Base-by-base conservation (phyloP, 2,329 filamentous ascomycete species). In the Aurifilum marmelostoma region DNA sequence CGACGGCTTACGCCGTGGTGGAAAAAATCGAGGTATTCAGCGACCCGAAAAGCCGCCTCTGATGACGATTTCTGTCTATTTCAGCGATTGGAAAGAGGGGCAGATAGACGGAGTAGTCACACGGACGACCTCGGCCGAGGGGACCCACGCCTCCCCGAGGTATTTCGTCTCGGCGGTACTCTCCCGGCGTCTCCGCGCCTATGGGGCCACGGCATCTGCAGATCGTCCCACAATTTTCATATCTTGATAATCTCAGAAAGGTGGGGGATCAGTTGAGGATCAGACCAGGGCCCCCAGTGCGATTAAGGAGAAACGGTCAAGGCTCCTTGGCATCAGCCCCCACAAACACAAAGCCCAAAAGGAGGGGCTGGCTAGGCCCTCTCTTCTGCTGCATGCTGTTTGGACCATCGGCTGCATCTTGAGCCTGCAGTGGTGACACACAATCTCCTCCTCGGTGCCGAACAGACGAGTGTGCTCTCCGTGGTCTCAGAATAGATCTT, bases 191-290 rank as follows among this genome's bases (percentile, higher is more conserved):
- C 52, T 56, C 52, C 52, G 52, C 52, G 52, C 24, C 52, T 56
- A 16, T 56, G 52, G 52, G 43, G 52, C 27, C 52, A 29, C 52
- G 52, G 52, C 52, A 32, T 12, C 52, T 56, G 5, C 32, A 56
- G 52, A 56, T 56, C 52, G 59, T 62, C 59, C 34, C 39, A 62
- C 65, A 37, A 37, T 68, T 61, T 58, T 56, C 62, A 69, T 69
- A 63, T 63, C 34, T 59, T 63, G 69, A 66, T 66, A 70, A 70
- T 68, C 66, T 63, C 67, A 65, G 41, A 58, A 70, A 24, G 64
- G 63, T 63, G 63, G 47, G 64, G 60, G 63, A 66, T 66, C 67
- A 69, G 67, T 58, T 63, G 63, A 69, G 67, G 59, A 60, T 63
- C 67, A 59, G 63, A 39, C 65, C 63, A 66, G 67, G 67, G 67